These are phyloP conservation scores for Aspergillus sp. DNA, from an alignment of 2,329 filamentous ascomycete species.

Conservation along the genomic window DNA sequence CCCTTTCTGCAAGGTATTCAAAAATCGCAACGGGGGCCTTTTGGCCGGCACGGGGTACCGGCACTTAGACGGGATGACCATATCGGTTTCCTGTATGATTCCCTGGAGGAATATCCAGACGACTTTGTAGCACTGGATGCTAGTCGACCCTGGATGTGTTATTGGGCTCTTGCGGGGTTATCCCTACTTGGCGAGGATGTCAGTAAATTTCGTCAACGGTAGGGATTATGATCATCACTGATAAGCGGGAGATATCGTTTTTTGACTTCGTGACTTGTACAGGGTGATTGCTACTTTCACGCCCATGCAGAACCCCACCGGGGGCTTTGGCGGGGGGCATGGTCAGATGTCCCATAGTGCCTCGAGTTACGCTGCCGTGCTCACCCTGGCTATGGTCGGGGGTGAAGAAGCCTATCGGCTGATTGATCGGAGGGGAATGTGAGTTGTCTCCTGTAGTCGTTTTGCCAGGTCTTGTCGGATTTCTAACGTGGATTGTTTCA, in stretches of 20 bases:
- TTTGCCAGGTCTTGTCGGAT: neutral
- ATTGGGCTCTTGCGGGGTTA: slow-evolving; percentile 79
- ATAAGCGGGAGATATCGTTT: neutral
- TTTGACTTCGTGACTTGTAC: neutral
- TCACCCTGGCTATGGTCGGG: slow-evolving; percentile 72
- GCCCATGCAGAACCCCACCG: slow-evolving; percentile 72
- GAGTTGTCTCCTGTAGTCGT: slow-evolving; percentile 17
- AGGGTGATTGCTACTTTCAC: slow-evolving; percentile 66
- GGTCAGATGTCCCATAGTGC: slow-evolving; percentile 86
- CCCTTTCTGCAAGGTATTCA: slow-evolving; percentile 54
- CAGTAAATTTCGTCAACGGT: slow-evolving; percentile 57
- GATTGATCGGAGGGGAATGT: slow-evolving; percentile 73
- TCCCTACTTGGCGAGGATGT: slow-evolving; percentile 69
- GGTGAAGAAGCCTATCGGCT: slow-evolving; percentile 65
- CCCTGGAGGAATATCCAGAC: slow-evolving; percentile 56
- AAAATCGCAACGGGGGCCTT: slow-evolving; percentile 44
- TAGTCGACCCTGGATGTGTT: slow-evolving; percentile 86
- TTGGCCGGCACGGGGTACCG: slow-evolving; percentile 69
- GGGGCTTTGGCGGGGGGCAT: slow-evolving; percentile 90
- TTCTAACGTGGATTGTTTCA: slow-evolving; percentile 23
- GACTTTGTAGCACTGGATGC: slow-evolving; percentile 72
- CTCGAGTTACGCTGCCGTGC: slow-evolving; percentile 74
- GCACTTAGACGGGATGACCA: slow-evolving; percentile 60
- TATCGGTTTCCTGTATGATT: slow-evolving; percentile 41
- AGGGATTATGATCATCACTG: slow-evolving; percentile 18